Evolutionary conservation across 176 grass and related monocot genomes (phyloP).

Genomic region (Carex littledalei): DNA sequence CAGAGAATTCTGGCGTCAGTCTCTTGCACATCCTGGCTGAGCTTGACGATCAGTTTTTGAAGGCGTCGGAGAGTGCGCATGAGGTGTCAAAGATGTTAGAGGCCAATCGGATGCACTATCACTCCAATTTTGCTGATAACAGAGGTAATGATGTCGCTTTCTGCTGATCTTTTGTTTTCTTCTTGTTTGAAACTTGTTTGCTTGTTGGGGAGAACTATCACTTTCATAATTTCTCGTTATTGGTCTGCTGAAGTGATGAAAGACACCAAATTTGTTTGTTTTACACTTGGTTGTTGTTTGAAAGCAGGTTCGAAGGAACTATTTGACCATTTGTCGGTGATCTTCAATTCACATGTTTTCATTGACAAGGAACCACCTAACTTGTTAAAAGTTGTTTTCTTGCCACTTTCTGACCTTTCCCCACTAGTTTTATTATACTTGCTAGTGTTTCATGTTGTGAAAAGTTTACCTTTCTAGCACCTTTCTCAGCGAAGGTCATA

Average conservation of each 20-base stretch:
- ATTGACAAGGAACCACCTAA: neutral
- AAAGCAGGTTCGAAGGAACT: neutral
- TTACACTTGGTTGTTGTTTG: constrained; percentile 19
- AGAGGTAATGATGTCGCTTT: constrained; percentile 45
- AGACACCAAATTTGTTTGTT: neutral
- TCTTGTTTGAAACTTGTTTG: neutral
- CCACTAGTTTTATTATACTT: neutral
- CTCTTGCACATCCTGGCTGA: constrained; percentile 59
- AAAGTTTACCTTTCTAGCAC: neutral
- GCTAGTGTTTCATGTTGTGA: neutral
- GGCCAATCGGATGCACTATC: constrained; percentile 97
- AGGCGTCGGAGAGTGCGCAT: constrained; percentile 62
- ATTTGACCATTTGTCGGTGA: constrained; percentile 7
- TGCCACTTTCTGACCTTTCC: neutral
- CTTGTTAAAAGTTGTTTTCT: constrained; percentile 10
- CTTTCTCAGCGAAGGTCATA: neutral
- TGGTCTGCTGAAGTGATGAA: neutral
- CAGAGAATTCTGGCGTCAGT: constrained; percentile 34
- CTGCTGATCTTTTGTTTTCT: constrained; percentile 6
- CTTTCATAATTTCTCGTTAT: constrained; percentile 16
- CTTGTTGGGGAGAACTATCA: constrained; percentile 6
- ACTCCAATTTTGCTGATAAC: constrained; percentile 88
- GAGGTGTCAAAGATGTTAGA: constrained; percentile 87
- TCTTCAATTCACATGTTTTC: neutral
- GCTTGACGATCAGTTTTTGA: constrained; percentile 80